These are phyloP conservation scores for Tilletia caries DNA, from an alignment of 1,284 basidiomycete genomes.

Conservation along the genomic window DNA sequence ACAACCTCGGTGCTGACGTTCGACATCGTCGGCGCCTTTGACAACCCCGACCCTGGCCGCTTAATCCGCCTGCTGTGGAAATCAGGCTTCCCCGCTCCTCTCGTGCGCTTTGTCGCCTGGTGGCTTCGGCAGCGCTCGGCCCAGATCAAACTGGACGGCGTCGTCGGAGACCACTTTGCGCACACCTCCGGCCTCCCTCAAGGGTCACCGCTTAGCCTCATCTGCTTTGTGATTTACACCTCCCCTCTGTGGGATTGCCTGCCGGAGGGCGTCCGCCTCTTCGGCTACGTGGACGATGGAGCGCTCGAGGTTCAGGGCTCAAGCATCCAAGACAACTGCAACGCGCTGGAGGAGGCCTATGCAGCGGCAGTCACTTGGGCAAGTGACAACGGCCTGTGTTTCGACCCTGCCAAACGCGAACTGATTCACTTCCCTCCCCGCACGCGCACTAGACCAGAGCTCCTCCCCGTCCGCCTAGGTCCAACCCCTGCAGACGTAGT, in stretches of 20 bases:
- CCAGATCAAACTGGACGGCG: background rate
- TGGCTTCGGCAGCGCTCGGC: background rate
- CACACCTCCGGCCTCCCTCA: background rate
- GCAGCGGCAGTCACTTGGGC: background rate
- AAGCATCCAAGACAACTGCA: background rate
- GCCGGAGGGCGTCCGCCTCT: background rate
- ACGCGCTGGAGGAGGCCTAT: background rate
- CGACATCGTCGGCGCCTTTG: conserved; percentile 5
- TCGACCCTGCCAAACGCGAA: background rate
- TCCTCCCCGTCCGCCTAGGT: background rate
- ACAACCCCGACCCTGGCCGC: background rate
- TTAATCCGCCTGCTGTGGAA: background rate
- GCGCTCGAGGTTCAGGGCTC: background rate
- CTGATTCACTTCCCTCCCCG: conserved; percentile 11
- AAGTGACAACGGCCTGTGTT: background rate
- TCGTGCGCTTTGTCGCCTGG: background rate
- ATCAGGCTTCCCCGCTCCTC: background rate
- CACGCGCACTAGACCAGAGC: background rate
- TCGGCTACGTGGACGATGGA: conserved; percentile 4
- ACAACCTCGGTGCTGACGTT: background rate
- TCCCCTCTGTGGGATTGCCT: background rate
- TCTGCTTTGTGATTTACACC: background rate
- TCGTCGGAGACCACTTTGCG: background rate
- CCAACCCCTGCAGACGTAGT: background rate
- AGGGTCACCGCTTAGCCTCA: background rate